A percentile compares a stretch with the other conserved stretches of the same genome.
Evolutionary conservation across 495 filamentous ascomycete species (phyloP).

Genomic region (Glarea lozoyensis): DNA sequence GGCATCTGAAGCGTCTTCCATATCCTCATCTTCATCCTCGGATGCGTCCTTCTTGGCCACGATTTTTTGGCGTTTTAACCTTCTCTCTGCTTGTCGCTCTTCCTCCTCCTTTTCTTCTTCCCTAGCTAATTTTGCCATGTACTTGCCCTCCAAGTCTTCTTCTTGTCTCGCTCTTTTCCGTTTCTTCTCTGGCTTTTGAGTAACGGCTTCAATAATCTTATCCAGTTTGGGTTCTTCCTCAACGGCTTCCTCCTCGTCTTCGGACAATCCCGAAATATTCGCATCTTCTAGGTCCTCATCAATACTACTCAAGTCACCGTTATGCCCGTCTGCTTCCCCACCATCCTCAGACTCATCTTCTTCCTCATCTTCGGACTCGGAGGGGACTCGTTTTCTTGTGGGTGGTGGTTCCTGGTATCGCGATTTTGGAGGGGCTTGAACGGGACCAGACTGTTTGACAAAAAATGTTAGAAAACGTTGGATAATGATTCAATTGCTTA

Average conservation of each 20-base stretch:
- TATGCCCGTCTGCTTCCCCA: slow-evolving; percentile 14
- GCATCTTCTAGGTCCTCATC: slow-evolving; percentile 26
- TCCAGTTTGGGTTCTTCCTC: slow-evolving; percentile 20
- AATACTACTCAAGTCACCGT: slow-evolving; percentile 29
- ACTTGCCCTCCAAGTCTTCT: slow-evolving; percentile 72
- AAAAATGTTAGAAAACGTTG: not conserved
- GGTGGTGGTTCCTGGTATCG: slow-evolving; percentile 31
- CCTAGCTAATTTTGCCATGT: slow-evolving; percentile 63
- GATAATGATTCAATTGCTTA: too few relatives aligned
- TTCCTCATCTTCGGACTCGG: slow-evolving; percentile 34
- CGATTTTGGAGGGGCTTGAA: slow-evolving; percentile 45
- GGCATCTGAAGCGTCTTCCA: slow-evolving; percentile 19
- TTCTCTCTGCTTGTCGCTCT: slow-evolving; percentile 36
- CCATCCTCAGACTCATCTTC: slow-evolving; percentile 13
- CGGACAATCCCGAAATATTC: slow-evolving; percentile 21
- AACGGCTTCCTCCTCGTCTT: slow-evolving; percentile 19
- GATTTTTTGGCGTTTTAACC: slow-evolving; percentile 27
- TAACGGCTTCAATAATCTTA: slow-evolving; percentile 23
- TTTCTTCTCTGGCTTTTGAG: slow-evolving; percentile 49
- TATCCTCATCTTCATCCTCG: slow-evolving; percentile 23
- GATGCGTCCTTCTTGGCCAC: slow-evolving; percentile 21
- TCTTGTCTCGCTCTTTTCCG: slow-evolving; percentile 64
- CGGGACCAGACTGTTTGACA: slow-evolving; percentile 54
- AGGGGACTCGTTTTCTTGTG: slow-evolving; percentile 24
- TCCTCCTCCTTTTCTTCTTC: slow-evolving; percentile 35